Evolutionary conservation across 192 early-diverging fungal genomes (phyloP), one percentile per base, ranked within the genome.

Genomic region (Spizellomyces punctatus): DNA sequence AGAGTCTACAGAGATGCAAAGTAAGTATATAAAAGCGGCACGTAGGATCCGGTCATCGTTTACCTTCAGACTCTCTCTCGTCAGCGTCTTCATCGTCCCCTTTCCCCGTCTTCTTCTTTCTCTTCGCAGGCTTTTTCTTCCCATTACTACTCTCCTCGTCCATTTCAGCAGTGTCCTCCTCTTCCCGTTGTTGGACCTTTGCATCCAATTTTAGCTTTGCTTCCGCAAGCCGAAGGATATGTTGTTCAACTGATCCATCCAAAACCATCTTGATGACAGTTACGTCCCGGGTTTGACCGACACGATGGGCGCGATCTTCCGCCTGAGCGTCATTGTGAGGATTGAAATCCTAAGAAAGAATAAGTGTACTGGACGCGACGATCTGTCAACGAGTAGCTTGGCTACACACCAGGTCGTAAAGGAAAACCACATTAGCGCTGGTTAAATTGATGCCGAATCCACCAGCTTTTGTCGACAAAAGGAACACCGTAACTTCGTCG

Each of bases 371-470:
- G 44, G 41, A 14, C 41, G 12, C 63, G 6, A 16, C 1, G 63
- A 81, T n/a, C 92, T 87, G 7, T 91, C 89, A 6, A 89, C 85
- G 60, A 62, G 12, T 42, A 63, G 14, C 42, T 41, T 42, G 27
- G 0, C 19, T 14, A 12, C 75, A 44, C 50, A 79, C 81, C 58
- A 82, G 73, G 66, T 87, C 83, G 70, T 96, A 95, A 57, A 99
- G 85, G 47, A 99, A 91, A 9, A 99, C 96, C 9, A 94, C 95
- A 70, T 98, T 95, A 0, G 98, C 95, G 0, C 92, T 91, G 50
- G 91, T 92, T 57, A 99, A 77, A 69, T 99, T 99, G 76, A 99
- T 94, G 21, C 98, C 98, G 64, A 99, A 86, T 2, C 96, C 96
- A 59, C 98, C 95, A 6, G 98, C 98, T 46, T 94, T 91, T 8